phyloP scores from a whole-genome alignment of 2,329 filamentous ascomycete species.

The Penicillium sp. region DNA sequence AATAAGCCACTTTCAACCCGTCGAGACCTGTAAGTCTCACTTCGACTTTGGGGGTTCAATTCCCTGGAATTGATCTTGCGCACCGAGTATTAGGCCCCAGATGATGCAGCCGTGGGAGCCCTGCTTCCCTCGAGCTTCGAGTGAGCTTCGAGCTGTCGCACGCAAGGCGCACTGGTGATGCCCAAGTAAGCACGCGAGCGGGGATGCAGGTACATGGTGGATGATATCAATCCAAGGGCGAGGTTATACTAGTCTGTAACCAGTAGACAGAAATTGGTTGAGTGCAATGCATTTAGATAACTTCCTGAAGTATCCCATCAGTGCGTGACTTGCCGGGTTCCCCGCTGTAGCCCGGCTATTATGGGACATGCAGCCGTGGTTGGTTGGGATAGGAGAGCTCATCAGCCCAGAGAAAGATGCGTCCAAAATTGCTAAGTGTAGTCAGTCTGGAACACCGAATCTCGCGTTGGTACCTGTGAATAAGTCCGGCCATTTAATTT shows the following conservation, averaged over 20 bases:
- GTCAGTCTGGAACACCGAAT: background rate
- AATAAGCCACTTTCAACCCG: background rate
- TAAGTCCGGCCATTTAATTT: background rate
- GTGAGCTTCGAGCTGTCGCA: conserved; percentile 12
- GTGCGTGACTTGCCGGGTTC: background rate
- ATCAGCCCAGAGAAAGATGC: background rate
- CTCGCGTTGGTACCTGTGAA: background rate
- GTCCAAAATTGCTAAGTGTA: background rate
- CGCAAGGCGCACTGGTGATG: conserved; percentile 11
- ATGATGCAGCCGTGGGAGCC: background rate
- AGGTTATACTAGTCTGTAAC: background rate
- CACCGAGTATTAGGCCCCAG: background rate
- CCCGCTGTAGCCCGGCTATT: background rate
- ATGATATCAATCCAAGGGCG: conserved; percentile 2
- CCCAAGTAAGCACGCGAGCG: background rate
- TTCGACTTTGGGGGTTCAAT: no score
- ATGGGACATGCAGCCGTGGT: background rate
- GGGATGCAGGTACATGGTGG: conserved; percentile 21
- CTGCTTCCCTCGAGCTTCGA: conserved; percentile 2
- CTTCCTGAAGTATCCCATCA: background rate
- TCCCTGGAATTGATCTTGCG: no score
- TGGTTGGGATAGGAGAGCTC: background rate
- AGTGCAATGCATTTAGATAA: background rate
- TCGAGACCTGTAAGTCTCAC: background rate
- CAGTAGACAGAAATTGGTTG: background rate